Evolutionary conservation across 139 green algal genomes (phyloP), one percentile per base, ranked within the genome.

Genomic region (Chlamydomonas schloesseri): DNA sequence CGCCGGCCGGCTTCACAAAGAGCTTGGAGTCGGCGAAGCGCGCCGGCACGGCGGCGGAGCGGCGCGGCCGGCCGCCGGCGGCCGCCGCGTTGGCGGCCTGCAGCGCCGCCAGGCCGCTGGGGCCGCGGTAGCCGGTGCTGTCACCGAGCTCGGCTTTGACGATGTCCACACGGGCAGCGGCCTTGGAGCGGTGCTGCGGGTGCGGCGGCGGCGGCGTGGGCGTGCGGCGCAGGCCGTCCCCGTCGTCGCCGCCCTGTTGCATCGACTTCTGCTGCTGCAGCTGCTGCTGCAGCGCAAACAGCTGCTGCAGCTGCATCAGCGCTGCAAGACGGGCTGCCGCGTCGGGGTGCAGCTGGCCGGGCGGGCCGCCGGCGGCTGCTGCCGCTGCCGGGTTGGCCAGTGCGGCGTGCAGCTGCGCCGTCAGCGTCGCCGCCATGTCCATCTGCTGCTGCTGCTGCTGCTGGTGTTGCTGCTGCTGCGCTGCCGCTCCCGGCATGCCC

Each of bases 11-110:
- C 10, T 34, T n/a, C 34, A 18, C 76, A 33, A 77, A 85, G 23
- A 76, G 79, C n/a, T 18, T 21, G n/a, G 79, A 31, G 33, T 85
- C 79, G 1, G 47, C 47, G 50, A 85, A 85, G 31, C 79, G 79
- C 10, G 79, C 79, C 1, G 79, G 79, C 26, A 85, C 79, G 24
- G 79, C 36, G 3, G 79, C 79, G 18, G 65, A 68, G 14, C 79
- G 79, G 20, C 79, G 79, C 14, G 79, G 79, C 31, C 79, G 29
- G 21, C 79, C 47, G 68, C 79, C 67, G 26, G 36, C 37, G 3
- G 36, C 4, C 70, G 33, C 37, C 24, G 36, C n/a, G 10, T 31
- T 23, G 23, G 37, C 29, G 34, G 9, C 36, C 64, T 37, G 64
- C 9, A 8, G 29, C n/a, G 14, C 14, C 9, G 46, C 72, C 10